Evolutionary conservation across 192 early-diverging fungal genomes (phyloP).

Genomic region (Coemansia sp.): DNA sequence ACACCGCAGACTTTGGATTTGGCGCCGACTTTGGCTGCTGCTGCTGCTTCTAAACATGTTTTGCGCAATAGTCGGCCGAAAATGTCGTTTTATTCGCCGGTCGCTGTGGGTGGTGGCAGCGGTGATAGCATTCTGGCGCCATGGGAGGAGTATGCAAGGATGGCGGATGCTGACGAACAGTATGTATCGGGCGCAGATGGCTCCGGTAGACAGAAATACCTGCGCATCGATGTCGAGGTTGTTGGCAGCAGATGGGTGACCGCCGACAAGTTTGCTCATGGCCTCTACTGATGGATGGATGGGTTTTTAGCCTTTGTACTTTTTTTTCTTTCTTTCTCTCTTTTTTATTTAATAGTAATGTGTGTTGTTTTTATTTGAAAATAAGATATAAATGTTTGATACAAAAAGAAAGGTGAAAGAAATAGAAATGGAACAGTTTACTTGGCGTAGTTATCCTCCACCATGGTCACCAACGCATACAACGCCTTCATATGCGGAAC

Average conservation of each 20-base stretch:
- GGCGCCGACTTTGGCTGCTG: constrained; percentile 20
- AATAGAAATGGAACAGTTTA: constrained; percentile 2
- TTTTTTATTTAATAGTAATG: constrained; percentile 2
- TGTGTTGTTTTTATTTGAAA: neutral
- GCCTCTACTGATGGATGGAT: constrained; percentile 18
- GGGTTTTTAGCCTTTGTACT: too few relatives aligned
- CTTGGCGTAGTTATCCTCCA: constrained; percentile 36
- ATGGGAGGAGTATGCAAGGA: constrained; percentile 44
- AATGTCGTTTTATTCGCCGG: constrained; percentile 51
- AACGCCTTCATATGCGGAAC: constrained; percentile 49
- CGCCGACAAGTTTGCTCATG: constrained; percentile 51
- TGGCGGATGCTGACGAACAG: neutral
- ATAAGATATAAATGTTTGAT: neutral
- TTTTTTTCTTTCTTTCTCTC: neutral
- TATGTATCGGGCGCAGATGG: neutral
- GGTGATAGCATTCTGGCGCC: constrained; percentile 27
- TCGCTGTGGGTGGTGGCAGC: constrained; percentile 12
- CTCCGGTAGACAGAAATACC: constrained; percentile 50
- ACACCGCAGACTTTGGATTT: neutral
- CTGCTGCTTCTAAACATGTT: neutral
- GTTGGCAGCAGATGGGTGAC: constrained; percentile 59
- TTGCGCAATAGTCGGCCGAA: constrained; percentile 19
- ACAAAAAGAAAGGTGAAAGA: neutral
- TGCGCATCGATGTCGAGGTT: constrained; percentile 75
- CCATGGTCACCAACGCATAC: constrained; percentile 45